phyloP scores from a whole-genome alignment of 1,139 yeast species.

The Debaryomyces coudertii region DNA sequence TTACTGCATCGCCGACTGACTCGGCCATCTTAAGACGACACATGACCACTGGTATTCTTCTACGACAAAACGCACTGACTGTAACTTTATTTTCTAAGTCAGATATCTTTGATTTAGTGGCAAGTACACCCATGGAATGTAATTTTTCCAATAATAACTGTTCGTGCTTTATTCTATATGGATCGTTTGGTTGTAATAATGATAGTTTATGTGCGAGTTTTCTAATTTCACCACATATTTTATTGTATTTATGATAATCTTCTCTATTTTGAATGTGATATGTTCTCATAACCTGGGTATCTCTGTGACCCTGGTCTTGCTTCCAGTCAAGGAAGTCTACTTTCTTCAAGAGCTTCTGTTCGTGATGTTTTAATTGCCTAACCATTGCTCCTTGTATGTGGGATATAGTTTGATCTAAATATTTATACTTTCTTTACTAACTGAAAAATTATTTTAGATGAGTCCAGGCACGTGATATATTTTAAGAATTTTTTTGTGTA shows the following conservation, averaged over 20 bases:
- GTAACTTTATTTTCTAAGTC: constrained; percentile 89
- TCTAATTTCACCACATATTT: constrained; percentile 86
- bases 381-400: constrained; percentile 58
- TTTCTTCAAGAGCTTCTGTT: constrained; percentile 89
- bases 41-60: constrained; percentile 95
- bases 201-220: constrained; percentile 86
- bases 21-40: constrained; percentile 95
- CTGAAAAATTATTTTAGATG: constrained; percentile 10
- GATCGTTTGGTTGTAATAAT: constrained; percentile 81
- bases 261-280: constrained; percentile 93
- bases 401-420: neutral
- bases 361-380: constrained; percentile 90
- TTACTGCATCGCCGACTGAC: constrained; percentile 83
- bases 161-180: constrained; percentile 85
- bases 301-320: constrained; percentile 93
- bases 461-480: neutral
- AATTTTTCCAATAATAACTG: constrained; percentile 83
- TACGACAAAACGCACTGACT: constrained; percentile 88
- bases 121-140: constrained; percentile 82
- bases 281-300: constrained; percentile 91
- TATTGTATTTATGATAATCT: constrained; percentile 93
- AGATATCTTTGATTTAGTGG: constrained; percentile 87
- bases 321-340: constrained; percentile 98
- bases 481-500: constrained; percentile 7
- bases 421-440: neutral